Evolutionary conservation across 2,329 filamentous ascomycete species (phyloP).

Genomic region (Aschersonia sp.): DNA sequence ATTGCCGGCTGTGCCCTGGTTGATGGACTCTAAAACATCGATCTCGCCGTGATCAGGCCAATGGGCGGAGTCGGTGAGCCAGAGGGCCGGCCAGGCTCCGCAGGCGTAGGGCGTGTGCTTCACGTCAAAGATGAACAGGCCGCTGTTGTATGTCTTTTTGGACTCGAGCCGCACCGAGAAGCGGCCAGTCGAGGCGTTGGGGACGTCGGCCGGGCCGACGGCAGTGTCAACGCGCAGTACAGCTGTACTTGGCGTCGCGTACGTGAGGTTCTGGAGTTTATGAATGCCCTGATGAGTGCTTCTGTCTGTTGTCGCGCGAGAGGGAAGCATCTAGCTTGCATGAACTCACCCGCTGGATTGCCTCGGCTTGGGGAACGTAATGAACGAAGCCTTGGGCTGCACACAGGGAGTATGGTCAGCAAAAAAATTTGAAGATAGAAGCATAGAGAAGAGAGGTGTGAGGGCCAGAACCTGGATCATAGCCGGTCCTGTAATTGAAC

Average conservation of each 20-base stretch:
- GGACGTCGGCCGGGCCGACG: conserved; percentile 29
- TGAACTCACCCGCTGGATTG: conserved; percentile 23
- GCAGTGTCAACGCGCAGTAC: conserved; percentile 47
- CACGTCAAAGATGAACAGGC: conserved; percentile 55
- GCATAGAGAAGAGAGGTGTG: background rate
- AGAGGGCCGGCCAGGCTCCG: conserved; percentile 51
- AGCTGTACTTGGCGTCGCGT: conserved; percentile 36
- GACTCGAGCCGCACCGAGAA: conserved; percentile 50
- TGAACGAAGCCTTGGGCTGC: conserved; percentile 35
- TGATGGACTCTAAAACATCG: conserved; percentile 45
- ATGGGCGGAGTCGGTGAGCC: conserved; percentile 45
- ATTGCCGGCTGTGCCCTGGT: conserved; percentile 39
- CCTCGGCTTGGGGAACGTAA: conserved; percentile 31
- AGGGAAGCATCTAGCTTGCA: background rate
- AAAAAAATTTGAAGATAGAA: background rate
- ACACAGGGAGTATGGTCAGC: too few species aligned
- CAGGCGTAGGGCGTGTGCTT: conserved; percentile 49
- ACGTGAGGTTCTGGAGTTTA: conserved; percentile 44
- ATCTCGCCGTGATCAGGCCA: conserved; percentile 54
- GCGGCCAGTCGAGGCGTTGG: conserved; percentile 42
- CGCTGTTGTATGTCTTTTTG: conserved; percentile 42
- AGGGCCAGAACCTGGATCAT: conserved; percentile 25
- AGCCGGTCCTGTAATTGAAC: conserved; percentile 36
- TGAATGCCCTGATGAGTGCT: too few species aligned
- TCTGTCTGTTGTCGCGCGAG: too few species aligned